Evolutionary conservation across 2,329 filamentous ascomycete species (phyloP).

Genomic region (Alternaria longipes): DNA sequence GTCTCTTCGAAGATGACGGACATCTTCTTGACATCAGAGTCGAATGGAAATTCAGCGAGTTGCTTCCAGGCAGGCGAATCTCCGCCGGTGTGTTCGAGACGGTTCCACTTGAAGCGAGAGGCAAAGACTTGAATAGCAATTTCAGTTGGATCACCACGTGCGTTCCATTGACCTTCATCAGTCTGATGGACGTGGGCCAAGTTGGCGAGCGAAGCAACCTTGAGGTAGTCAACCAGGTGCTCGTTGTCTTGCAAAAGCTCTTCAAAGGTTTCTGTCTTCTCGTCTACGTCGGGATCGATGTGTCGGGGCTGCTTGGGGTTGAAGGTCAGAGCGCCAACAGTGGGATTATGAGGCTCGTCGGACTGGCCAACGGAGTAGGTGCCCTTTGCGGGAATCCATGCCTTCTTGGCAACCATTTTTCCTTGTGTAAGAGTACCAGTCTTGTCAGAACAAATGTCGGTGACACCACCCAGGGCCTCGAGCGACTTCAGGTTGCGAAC

Average conservation of each 20-base stretch:
- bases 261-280: constrained; percentile 30
- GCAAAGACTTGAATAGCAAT: constrained; percentile 79
- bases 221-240: constrained; percentile 44
- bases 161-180: constrained; percentile 34
- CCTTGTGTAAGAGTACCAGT: constrained; percentile 48
- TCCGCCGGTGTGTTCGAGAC: constrained; percentile 3
- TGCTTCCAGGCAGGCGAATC: constrained; percentile 36
- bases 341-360: constrained; percentile 45
- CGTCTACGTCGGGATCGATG: constrained; percentile 43
- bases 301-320: constrained; percentile 31
- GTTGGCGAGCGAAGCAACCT: constrained; percentile 50
- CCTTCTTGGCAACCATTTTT: constrained; percentile 47
- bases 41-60: constrained; percentile 74
- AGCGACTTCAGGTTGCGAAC: constrained; percentile 49
- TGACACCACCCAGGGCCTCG: constrained; percentile 50
- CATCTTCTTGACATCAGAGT: constrained; percentile 79
- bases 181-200: constrained; percentile 4
- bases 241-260: constrained; percentile 40
- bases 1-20: constrained; percentile 67
- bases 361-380: constrained; percentile 45
- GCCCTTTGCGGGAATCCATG: constrained; percentile 47
- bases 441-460: constrained; percentile 48
- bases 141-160: constrained; percentile 62
- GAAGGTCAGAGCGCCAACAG: constrained; percentile 41
- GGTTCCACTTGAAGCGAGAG: constrained; percentile 68